Base-by-base conservation (phyloP, 2,329 filamentous ascomycete genomes). In the Furcasterigmium furcatum region DNA sequence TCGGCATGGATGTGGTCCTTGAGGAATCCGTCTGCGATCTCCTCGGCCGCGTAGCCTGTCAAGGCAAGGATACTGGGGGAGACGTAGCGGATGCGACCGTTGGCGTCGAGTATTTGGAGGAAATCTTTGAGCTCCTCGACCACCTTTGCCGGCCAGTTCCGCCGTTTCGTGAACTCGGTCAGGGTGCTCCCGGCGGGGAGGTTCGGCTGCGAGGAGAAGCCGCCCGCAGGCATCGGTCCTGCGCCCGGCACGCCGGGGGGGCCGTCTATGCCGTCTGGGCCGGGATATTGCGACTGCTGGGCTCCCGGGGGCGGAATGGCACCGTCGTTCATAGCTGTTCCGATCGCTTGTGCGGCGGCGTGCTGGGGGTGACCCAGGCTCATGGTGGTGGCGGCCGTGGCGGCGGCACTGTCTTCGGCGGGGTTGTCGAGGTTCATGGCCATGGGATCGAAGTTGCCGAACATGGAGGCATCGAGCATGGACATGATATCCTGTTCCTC, bases 41-140 rank as follows among this genome's bases (percentile, higher is more conserved):
- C 85, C 4, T 82, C 74, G 2, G 80, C 68, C 16, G 80, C 74
- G 65, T 90, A 92, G 40, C 91, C 91, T 3, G 88, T 92, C 32
- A 96, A 74, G 4, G 69, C 60, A 51, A 83, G 80, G 55, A 87
- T 81, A 47, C 87, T 94, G 1, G 88, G 87, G 29, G 91, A 95
- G n/a, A 87, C 82, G 61, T 94, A 95, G 48, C 88, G 79, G 56
- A 97, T 85, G 52, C 87, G 82, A 30, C 91, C 90, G 57, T 94
- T 85, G 20, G 88, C 81, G 39, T 90, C 91, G 43, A 97, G 79
- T 48, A 97, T 91, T 61, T 95, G 85, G 45, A 96, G 69, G 55
- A 96, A 82, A 65, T 96, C 92, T 60, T 86, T 88, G 55, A 97
- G 74, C 72, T 96, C 91, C 64, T 95, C 88, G 20, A 96, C 80